These are phyloP conservation scores for Blastocystis sp. DNA, from an alignment of 352 stramenopile species.

Conservation along the genomic window DNA sequence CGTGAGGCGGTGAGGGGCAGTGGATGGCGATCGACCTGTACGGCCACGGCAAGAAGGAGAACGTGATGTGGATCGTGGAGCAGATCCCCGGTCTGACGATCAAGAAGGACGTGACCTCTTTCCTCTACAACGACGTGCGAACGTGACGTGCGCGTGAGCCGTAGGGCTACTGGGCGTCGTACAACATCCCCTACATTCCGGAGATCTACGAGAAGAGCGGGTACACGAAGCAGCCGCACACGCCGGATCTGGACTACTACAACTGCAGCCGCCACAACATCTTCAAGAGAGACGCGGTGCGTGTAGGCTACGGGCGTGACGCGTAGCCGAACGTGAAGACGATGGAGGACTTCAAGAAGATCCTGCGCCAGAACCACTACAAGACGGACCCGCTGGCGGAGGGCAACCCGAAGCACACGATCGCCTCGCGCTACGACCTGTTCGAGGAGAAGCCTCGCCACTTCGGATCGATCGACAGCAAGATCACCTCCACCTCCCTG, in stretches of 20 bases:
- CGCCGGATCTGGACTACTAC: conserved; percentile 53
- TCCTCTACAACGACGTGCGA: conserved; percentile 71
- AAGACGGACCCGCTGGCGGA: conserved; percentile 74
- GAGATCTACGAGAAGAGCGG: conserved; percentile 76
- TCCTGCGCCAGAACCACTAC: conserved; percentile 79
- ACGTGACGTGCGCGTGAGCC: background rate
- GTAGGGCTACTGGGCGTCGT: conserved; percentile 78
- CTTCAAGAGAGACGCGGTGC: conserved; percentile 45
- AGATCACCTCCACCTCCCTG: conserved; percentile 75
- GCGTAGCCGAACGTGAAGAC: conserved; percentile 74
- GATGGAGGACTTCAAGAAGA: conserved; percentile 75
- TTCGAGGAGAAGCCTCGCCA: conserved; percentile 72
- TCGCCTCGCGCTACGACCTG: conserved; percentile 78
- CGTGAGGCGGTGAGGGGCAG: background rate
- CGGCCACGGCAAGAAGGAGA: conserved; percentile 73
- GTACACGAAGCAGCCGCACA: conserved; percentile 72
- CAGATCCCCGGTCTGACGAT: conserved; percentile 77
- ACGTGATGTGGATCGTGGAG: conserved; percentile 77
- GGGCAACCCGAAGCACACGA: conserved; percentile 73
- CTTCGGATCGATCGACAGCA: conserved; percentile 78
- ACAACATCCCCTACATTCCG: conserved; percentile 80
- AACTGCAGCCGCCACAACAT: conserved; percentile 69
- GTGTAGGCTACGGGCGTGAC: conserved; percentile 73
- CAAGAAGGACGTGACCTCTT: conserved; percentile 74
- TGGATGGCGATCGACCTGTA: conserved; percentile 80